A percentile compares a stretch with the other conserved stretches of the same genome.
These are phyloP conservation scores for Aureobasidium lini DNA, from an alignment of 2,329 filamentous ascomycete species.

Conservation along the genomic window DNA sequence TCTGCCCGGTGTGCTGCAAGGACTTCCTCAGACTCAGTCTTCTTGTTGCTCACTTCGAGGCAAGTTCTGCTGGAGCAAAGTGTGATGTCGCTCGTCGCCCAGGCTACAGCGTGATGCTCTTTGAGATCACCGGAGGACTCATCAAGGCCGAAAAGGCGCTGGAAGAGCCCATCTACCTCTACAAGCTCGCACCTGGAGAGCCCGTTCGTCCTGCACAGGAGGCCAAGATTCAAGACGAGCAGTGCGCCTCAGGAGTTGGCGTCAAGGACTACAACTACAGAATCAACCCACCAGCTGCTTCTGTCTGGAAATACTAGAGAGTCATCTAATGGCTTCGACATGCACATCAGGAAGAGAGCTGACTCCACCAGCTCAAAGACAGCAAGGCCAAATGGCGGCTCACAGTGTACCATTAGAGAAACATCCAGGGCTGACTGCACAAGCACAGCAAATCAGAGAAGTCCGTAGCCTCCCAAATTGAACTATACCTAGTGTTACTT, in stretches of 20 bases:
- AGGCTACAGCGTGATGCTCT: slow-evolving; percentile 29
- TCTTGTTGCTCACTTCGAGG: slow-evolving; percentile 36
- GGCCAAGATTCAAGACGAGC: neutral
- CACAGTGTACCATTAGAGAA: too few relatives aligned
- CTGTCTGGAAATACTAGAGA: neutral
- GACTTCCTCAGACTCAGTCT: slow-evolving; percentile 31
- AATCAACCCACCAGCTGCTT: neutral
- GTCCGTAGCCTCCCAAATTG: too few relatives aligned
- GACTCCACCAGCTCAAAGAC: too few relatives aligned
- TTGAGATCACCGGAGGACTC: slow-evolving; percentile 37
- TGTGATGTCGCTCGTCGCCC: slow-evolving; percentile 29
- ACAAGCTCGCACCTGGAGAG: neutral
- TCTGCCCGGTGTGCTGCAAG: slow-evolving; percentile 35
- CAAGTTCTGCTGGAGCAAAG: slow-evolving; percentile 23
- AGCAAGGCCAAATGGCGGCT: too few relatives aligned
- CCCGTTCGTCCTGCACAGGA: neutral
- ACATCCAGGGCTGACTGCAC: too few relatives aligned
- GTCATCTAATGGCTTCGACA: too few relatives aligned
- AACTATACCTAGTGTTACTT: too few relatives aligned
- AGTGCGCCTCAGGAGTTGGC: neutral
- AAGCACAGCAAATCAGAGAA: too few relatives aligned
- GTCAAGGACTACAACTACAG: slow-evolving; percentile 9
- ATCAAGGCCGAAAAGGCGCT: neutral
- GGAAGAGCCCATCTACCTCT: neutral
- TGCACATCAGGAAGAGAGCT: too few relatives aligned